phyloP scores from a whole-genome alignment of 306 rosid genomes.

The Canavalia ensiformis region DNA sequence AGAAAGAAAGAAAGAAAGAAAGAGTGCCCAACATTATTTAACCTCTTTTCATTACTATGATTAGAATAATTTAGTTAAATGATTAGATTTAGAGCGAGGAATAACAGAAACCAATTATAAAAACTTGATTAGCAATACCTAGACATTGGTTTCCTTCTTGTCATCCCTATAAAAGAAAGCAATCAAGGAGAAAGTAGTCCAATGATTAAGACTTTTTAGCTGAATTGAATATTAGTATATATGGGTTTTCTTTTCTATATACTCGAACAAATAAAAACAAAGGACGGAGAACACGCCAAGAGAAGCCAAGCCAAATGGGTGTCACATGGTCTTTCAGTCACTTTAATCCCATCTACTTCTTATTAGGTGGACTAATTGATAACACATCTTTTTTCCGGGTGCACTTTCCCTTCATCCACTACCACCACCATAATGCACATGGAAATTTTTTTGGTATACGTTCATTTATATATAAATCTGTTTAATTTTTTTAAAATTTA shows the following conservation, averaged over 20 bases:
- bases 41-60: background rate
- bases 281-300: slow-evolving; percentile 23
- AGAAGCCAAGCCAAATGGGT: slow-evolving; percentile 40
- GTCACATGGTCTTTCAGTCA: slow-evolving; percentile 48
- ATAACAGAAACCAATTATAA: slow-evolving; percentile 10
- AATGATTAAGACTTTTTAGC: slow-evolving; percentile 36
- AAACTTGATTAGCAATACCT: slow-evolving; percentile 11
- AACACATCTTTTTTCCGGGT: slow-evolving; percentile 40
- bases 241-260: background rate
- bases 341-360: slow-evolving; percentile 40
- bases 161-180: slow-evolving; percentile 24
- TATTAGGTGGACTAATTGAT: slow-evolving; percentile 48
- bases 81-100: slow-evolving; percentile 33
- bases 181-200: slow-evolving; percentile 32
- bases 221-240: background rate
- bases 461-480: too few species aligned
- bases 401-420: background rate
- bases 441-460: too few species aligned
- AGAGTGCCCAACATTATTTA: background rate
- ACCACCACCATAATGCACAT: background rate
- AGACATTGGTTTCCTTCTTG: background rate
- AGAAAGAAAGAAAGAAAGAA: slow-evolving; percentile 8
- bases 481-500: too few species aligned
- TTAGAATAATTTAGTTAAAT: background rate
- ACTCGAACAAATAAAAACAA: slow-evolving; percentile 28